phyloP scores from a whole-genome alignment of 2,329 filamentous ascomycete species.

The Curvularia spicifera region DNA sequence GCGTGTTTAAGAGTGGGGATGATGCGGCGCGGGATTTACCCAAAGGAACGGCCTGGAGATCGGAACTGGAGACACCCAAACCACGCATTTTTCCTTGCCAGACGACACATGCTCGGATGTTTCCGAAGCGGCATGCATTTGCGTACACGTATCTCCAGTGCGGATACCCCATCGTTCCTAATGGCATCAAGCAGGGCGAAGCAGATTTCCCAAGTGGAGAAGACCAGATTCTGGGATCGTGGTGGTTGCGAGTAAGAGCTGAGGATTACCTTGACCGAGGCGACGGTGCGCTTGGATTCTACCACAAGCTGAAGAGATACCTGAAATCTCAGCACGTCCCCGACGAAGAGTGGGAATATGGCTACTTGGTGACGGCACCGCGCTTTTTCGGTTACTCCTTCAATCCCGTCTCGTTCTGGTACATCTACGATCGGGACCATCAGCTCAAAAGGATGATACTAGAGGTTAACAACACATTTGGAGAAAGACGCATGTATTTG shows the following conservation, averaged over 20 bases:
- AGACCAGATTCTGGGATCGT: slow-evolving; percentile 38
- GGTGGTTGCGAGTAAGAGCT: slow-evolving; percentile 67
- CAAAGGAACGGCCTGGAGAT: slow-evolving; percentile 12
- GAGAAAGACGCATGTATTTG: slow-evolving; percentile 71
- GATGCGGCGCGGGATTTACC: background rate
- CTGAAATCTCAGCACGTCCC: slow-evolving; percentile 65
- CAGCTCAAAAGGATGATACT: slow-evolving; percentile 69
- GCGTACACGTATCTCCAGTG: slow-evolving; percentile 73
- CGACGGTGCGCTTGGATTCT: slow-evolving; percentile 59
- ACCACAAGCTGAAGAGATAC: slow-evolving; percentile 67
- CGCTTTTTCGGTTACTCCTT: slow-evolving; percentile 73
- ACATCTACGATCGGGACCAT: slow-evolving; percentile 68
- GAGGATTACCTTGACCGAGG: slow-evolving; percentile 68
- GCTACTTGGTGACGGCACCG: slow-evolving; percentile 74
- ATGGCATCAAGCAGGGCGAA: slow-evolving; percentile 50
- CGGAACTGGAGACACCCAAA: slow-evolving; percentile 28
- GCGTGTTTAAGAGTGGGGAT: slow-evolving; percentile 1
- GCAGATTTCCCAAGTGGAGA: slow-evolving; percentile 27
- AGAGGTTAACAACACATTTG: slow-evolving; percentile 80
- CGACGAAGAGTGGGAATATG: slow-evolving; percentile 66
- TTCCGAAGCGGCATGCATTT: slow-evolving; percentile 72
- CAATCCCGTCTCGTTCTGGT: slow-evolving; percentile 81
- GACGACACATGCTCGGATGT: slow-evolving; percentile 70
- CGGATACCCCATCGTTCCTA: slow-evolving; percentile 70
- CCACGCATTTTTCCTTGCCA: slow-evolving; percentile 66